A percentile compares a stretch with the other conserved stretches of the same genome.
Evolutionary conservation across 805 yeast genomes (phyloP).

Genomic region (Candida yuanshanica): DNA sequence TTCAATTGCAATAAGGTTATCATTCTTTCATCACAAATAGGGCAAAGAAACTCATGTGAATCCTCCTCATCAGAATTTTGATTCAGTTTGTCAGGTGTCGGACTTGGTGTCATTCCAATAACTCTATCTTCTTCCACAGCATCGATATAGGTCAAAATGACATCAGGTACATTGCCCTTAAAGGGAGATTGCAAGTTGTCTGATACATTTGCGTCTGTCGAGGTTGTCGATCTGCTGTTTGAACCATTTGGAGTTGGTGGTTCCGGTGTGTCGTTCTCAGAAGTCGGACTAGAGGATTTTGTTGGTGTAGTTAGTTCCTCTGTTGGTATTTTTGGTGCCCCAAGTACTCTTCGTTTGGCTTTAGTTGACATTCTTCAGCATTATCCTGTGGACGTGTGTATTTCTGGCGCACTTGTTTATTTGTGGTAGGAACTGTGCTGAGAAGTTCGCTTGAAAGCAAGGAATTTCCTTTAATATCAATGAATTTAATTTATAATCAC

Average conservation of each 20-base stretch:
- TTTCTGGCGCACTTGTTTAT: background rate
- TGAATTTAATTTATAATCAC: too few relatives aligned
- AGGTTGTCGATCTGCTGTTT: background rate
- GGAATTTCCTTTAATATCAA: too few relatives aligned
- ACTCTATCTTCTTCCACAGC: slow-evolving; percentile 2
- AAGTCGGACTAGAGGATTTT: background rate
- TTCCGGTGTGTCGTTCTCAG: background rate
- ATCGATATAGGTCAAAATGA: slow-evolving; percentile 9
- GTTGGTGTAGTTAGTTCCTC: background rate
- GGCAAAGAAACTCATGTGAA: slow-evolving; percentile 41
- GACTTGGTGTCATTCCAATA: background rate
- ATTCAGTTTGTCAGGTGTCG: background rate
- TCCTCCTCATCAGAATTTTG: slow-evolving; percentile 1
- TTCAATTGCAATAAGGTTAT: slow-evolving; percentile 50
- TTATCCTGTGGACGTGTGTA: too few relatives aligned
- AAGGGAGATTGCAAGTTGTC: slow-evolving; percentile 1
- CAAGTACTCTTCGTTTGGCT: slow-evolving; percentile 1
- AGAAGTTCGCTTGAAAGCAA: too few relatives aligned
- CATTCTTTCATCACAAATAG: slow-evolving; percentile 64
- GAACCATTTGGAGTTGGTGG: background rate
- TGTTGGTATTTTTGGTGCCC: background rate
- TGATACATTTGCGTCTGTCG: background rate
- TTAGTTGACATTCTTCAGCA: slow-evolving; percentile 1
- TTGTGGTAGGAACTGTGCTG: too few relatives aligned
- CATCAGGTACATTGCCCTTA: slow-evolving; percentile 6